Evolutionary conservation across 75 land plant species (phyloP), one percentile per base, ranked within the genome.

Genomic region (Sequoia sempervirens): DNA sequence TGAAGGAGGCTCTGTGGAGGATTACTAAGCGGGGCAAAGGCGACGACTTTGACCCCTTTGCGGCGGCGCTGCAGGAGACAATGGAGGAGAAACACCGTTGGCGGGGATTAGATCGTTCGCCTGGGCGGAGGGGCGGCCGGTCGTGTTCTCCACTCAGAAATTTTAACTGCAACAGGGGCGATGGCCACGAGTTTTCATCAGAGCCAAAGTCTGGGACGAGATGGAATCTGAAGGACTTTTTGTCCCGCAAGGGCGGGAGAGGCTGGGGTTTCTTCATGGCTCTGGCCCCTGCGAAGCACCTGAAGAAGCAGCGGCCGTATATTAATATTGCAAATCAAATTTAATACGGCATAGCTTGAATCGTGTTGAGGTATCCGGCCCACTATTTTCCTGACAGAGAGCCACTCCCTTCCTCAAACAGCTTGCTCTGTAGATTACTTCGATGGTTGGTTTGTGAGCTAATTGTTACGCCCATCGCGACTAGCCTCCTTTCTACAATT

Each of bases 171-270:
- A 66, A 75, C 23, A 82, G 38, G 69, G 18, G 32, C 13, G 68
- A 23, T 18, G 30, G 52, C 11, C 69, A 2, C 2, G 68, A 17
- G 37, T 82, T 82, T 32, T 13, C 34, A 13, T 80, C 53, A 37
- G 69, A 46, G 61, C 78, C 30, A 47, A 88, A 81, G 32, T 50
- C 46, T 15, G 64, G 53, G 81, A 88, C 41, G 79, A 88, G 87
- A 56, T 91, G 94, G 94, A 86, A 38, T 69, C 23, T 92, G 13
- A 90, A 82, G 84, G 94, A 92, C 45, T 84, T 92, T n/a, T 83
- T 92, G 70, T 89, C 91, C 85, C 72, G 94, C 4, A 92, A 92
- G 80, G 89, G 91, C 28, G 89, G 92, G 41, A 90, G 89, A 78
- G 92, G 92, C 1, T 73, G 91, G 32, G 84, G 88, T 7, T 38